Percentiles rank a stretch among this genome's conserved stretches.
Evolutionary conservation across 2,329 filamentous ascomycete genomes (phyloP).

Genomic region (Beauveria pseudobassiana): DNA sequence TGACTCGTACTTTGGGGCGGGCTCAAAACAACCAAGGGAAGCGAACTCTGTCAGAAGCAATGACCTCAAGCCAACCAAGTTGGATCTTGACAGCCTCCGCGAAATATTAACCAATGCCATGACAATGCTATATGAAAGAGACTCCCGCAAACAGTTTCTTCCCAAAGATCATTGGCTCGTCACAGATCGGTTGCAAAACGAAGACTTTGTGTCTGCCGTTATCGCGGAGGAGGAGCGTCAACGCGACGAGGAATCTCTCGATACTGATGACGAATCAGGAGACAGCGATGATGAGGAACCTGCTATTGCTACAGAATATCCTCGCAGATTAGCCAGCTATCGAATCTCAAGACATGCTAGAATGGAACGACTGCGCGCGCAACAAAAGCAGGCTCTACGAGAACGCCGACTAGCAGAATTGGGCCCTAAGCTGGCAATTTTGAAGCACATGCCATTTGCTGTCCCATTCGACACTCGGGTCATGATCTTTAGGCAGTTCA

Average conservation of each 20-base stretch:
- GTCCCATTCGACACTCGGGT: constrained; percentile 90
- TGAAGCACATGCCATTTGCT: constrained; percentile 94
- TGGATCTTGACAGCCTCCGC: constrained; percentile 72
- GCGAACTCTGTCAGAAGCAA: not conserved
- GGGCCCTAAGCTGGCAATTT: constrained; percentile 78
- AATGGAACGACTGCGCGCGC: constrained; percentile 54
- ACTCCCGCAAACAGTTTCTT: constrained; percentile 80
- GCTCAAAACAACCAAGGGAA: constrained; percentile 3
- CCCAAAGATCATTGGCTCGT: constrained; percentile 88
- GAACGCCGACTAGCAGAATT: constrained; percentile 70
- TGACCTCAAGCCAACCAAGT: constrained; percentile 19
- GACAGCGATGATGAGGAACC: constrained; percentile 24
- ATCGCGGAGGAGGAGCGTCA: constrained; percentile 82
- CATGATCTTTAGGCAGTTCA: constrained; percentile 87
- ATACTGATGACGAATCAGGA: constrained; percentile 29
- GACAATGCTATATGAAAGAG: constrained; percentile 84
- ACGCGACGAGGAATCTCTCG: constrained; percentile 45
- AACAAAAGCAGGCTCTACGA: constrained; percentile 59
- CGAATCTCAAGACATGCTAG: constrained; percentile 55
- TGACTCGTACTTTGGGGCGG: constrained; percentile 22
- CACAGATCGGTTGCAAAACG: constrained; percentile 81
- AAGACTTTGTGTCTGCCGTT: constrained; percentile 76
- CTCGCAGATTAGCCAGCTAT: constrained; percentile 42
- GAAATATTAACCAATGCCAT: constrained; percentile 72
- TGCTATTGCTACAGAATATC: constrained; percentile 18